These are phyloP conservation scores for Daldinia vernicosa DNA, from an alignment of 495 filamentous ascomycete genomes.

Conservation along the genomic window DNA sequence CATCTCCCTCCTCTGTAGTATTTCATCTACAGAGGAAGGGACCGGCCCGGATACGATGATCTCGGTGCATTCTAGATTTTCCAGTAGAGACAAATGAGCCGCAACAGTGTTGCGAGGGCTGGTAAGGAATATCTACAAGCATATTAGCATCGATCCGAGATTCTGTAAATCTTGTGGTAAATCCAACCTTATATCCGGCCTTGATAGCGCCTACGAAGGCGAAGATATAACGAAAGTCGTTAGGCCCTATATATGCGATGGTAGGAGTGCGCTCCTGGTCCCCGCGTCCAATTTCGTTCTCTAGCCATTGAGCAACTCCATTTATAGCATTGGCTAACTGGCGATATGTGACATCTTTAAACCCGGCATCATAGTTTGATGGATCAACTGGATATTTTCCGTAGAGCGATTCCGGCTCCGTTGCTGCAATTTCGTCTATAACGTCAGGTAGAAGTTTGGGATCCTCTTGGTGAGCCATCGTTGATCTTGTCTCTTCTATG, in stretches of 20 bases:
- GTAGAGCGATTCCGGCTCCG: neutral
- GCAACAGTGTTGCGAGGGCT: neutral
- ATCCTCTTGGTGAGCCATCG: neutral
- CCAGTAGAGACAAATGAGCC: neutral
- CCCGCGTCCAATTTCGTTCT: neutral
- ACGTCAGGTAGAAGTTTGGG: neutral
- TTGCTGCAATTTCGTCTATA: neutral
- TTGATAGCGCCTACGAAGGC: neutral
- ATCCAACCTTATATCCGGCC: neutral
- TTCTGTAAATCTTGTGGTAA: neutral
- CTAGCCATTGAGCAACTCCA: neutral
- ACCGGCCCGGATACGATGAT: neutral
- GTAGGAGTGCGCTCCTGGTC: neutral
- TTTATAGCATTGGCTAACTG: neutral
- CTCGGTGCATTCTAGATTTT: neutral
- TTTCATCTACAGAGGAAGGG: neutral
- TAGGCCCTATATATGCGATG: neutral
- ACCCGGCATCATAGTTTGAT: neutral
- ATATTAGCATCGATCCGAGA: neutral
- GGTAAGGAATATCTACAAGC: neutral
- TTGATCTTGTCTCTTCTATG: neutral
- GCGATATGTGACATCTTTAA: neutral
- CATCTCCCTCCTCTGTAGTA: neutral
- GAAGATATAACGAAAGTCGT: neutral
- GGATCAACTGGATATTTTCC: neutral